phyloP scores from a whole-genome alignment of 2,329 filamentous ascomycete genomes.

The Orbilia ellipsospora region DNA sequence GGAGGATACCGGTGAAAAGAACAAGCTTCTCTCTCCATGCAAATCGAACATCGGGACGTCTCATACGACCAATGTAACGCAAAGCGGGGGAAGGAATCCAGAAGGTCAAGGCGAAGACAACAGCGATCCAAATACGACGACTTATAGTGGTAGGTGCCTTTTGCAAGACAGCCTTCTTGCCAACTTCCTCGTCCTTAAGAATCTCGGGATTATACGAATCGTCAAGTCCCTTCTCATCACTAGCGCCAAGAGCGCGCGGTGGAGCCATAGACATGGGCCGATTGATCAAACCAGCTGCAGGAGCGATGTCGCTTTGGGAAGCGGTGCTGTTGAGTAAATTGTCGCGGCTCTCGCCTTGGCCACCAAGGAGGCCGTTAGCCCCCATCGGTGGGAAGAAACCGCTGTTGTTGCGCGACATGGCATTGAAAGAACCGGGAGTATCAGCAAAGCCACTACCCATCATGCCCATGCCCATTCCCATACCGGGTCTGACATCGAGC shows the following conservation, averaged over 20 bases:
- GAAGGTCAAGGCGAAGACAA: constrained; percentile 89
- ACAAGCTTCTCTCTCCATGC: constrained; percentile 97
- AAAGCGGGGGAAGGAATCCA: constrained; percentile 92
- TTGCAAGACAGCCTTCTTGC: constrained; percentile 32
- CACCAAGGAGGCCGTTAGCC: constrained; percentile 66
- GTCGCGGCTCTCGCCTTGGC: constrained; percentile 75
- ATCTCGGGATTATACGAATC: constrained; percentile 42
- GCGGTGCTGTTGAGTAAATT: constrained; percentile 70
- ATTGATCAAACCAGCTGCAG: constrained; percentile 47
- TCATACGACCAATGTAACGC: constrained; percentile 89
- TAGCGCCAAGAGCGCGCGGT: constrained; percentile 61
- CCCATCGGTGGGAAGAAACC: constrained; percentile 77
- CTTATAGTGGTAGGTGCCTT: constrained; percentile 63
- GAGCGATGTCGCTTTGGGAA: constrained; percentile 61
- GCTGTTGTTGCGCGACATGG: constrained; percentile 62
- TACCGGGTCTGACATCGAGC: constrained; percentile 73
- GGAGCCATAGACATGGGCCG: constrained; percentile 61
- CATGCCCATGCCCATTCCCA: constrained; percentile 33
- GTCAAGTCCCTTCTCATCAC: constrained; percentile 36
- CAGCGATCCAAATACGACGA: constrained; percentile 80
- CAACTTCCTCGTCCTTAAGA: constrained; percentile 51
- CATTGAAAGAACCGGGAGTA: constrained; percentile 60
- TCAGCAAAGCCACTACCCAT: constrained; percentile 70
- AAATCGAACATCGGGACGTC: constrained; percentile 93
- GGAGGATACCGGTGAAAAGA: constrained; percentile 79